Base-by-base conservation (phyloP, 2,329 filamentous ascomycete genomes). In the Epichloe glyceriae region DNA sequence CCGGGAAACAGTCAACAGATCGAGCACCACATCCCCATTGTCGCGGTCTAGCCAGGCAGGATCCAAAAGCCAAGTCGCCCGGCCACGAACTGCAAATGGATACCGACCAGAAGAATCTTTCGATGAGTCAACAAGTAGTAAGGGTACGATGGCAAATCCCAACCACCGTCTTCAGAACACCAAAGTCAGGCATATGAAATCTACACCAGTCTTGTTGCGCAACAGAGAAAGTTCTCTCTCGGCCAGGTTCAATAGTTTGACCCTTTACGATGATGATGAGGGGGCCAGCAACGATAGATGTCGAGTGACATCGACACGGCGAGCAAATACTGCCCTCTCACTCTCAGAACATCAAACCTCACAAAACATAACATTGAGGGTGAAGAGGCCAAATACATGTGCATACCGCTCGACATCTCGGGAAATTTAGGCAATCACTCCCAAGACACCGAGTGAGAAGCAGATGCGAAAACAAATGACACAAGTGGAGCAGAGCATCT, bases 21-120 rank as follows among this genome's bases (percentile, higher is more conserved):
- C 75, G 78, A 50, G 72, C 77, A 3, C 72, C 77, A 3, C 72
- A 78, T 54, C 73, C 76, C 70, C 79, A 37, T 67, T 78, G 56
- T 67, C 69, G 22, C 73, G 75, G 54, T 66, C 74, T 42, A 68
- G 72, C 50, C 74, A 73, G 59, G 62, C 70, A 51, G 68, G 75
- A 53, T 66, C 67, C 15, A 67, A 66, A 52, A 70, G 64, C 50
- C 63, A 69, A 43, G 60, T 61, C 4, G 60, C 63, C 56, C 64
- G 64, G 58, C 67, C 68, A 48, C 60, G 60, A 55, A 68, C 68
- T 59, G 64, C 65, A 62, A 65, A 66, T 64, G 74, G 62, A 62
- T 66, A 61, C 49, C 64, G 69, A 56, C 54, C 71, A 55, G 56
- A 68, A 54, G 57, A 72, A 55, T 63, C 70, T 51, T 57, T 62